Evolutionary conservation across 116 monocot genomes (phyloP).

Genomic region (Cymodocea nodosa): DNA sequence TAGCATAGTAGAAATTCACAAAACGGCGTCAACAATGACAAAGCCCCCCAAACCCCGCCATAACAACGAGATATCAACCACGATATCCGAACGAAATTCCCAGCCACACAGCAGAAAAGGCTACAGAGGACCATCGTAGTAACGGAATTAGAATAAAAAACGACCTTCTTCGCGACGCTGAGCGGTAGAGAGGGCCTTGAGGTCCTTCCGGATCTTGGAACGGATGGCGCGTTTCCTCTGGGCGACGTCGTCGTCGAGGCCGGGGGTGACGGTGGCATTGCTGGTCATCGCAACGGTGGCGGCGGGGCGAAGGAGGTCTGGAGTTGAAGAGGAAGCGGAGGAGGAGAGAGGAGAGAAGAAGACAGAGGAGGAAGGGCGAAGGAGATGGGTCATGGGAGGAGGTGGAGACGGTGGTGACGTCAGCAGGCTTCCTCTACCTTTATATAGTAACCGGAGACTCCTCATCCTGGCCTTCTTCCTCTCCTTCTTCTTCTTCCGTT

Average conservation of each 20-base stretch:
- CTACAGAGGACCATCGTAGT: background rate
- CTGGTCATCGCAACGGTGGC: constrained; percentile 1
- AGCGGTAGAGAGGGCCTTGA: constrained; percentile 36
- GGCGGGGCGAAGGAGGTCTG: background rate
- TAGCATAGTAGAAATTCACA: no score
- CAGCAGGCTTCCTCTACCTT: no score
- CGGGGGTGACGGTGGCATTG: background rate
- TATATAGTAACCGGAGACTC: no score
- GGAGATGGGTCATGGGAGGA: background rate
- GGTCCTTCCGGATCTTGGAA: constrained; percentile 45
- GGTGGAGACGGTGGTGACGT: no score
- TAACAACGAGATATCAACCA: no score
- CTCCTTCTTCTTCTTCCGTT: no score
- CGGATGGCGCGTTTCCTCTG: constrained; percentile 64
- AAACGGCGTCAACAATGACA: no score
- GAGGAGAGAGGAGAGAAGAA: background rate
- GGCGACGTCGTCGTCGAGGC: constrained; percentile 4
- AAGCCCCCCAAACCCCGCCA: no score
- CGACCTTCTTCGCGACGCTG: constrained; percentile 66
- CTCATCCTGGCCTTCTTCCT: no score
- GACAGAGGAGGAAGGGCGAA: background rate
- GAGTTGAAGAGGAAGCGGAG: background rate
- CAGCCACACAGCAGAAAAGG: background rate
- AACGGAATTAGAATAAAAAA: background rate
- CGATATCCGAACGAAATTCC: background rate